These are phyloP conservation scores for Hymenoscyphus infarciens DNA, from an alignment of 2,329 filamentous ascomycete species.

Conservation along the genomic window DNA sequence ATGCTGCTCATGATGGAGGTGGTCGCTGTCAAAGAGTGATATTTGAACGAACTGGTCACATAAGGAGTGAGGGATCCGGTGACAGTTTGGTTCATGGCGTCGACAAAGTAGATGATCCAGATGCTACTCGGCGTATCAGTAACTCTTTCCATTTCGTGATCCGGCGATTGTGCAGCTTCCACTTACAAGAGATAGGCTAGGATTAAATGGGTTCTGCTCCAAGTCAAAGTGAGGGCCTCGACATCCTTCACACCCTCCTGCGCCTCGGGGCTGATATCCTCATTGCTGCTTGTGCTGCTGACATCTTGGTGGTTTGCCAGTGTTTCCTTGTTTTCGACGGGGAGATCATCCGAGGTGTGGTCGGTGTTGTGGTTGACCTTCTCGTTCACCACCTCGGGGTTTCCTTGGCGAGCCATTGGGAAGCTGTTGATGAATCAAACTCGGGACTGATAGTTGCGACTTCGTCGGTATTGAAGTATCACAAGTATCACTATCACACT, in stretches of 20 bases:
- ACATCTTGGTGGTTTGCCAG: background rate
- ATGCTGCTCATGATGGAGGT: slow-evolving; percentile 52
- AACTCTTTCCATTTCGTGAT: no score
- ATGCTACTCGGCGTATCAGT: slow-evolving; percentile 31
- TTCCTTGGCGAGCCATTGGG: background rate
- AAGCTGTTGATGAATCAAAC: background rate
- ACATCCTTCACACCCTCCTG: slow-evolving; percentile 46
- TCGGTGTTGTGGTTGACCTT: background rate
- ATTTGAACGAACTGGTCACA: slow-evolving; percentile 26
- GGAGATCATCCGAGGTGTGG: background rate
- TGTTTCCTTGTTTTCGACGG: background rate
- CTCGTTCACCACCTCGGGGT: background rate
- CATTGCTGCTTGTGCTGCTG: background rate
- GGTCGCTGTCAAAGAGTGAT: slow-evolving; percentile 37
- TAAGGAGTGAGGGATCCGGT: slow-evolving; percentile 10
- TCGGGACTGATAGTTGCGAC: background rate
- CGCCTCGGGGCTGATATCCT: slow-evolving; percentile 9
- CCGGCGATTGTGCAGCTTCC: background rate
- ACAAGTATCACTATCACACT: background rate
- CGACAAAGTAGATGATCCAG: slow-evolving; percentile 42
- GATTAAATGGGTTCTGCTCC: slow-evolving; percentile 47
- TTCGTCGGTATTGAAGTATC: background rate
- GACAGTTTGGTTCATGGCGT: slow-evolving; percentile 38
- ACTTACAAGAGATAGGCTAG: slow-evolving; percentile 39
- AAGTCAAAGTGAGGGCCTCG: slow-evolving; percentile 49